A percentile compares a stretch with the other conserved stretches of the same genome.
These are phyloP conservation scores for Hibiscus mutabilis DNA, from an alignment of 345 rosid species.

Conservation along the genomic window DNA sequence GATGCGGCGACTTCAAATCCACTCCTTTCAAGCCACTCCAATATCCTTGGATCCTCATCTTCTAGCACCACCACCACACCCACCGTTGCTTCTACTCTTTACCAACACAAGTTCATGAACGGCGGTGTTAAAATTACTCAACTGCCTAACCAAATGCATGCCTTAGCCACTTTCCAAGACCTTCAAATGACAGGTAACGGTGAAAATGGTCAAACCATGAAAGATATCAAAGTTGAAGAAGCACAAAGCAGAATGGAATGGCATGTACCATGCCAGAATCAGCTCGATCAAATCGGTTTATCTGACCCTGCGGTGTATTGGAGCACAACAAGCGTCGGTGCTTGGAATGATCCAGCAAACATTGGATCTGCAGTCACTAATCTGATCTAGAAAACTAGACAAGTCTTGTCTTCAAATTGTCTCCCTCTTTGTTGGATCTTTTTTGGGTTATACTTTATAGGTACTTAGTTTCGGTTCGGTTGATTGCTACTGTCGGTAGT, in stretches of 20 bases:
- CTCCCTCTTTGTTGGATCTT: conserved; percentile 40
- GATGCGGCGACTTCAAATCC: conserved; percentile 31
- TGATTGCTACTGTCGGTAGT: conserved; percentile 17
- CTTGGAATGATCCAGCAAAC: conserved; percentile 71
- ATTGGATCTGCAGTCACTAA: conserved; percentile 72
- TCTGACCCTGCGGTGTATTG: conserved; percentile 57
- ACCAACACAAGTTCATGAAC: conserved; percentile 42
- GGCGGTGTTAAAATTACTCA: conserved; percentile 26
- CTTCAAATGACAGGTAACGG: conserved; percentile 35
- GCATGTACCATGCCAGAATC: conserved; percentile 26
- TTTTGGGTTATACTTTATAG: conserved; percentile 9
- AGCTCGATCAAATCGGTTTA: conserved; percentile 40
- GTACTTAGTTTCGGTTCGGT: conserved; percentile 15
- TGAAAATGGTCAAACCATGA: conserved; percentile 27
- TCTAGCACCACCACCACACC: conserved; percentile 29
- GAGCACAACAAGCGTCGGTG: conserved; percentile 35
- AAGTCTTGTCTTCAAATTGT: conserved; percentile 20
- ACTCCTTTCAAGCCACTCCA: conserved; percentile 43
- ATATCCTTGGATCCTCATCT: conserved; percentile 33
- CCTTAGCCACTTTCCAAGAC: conserved; percentile 41
- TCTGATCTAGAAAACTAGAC: conserved; percentile 44
- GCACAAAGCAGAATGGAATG: conserved; percentile 34
- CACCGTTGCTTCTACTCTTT: conserved; percentile 43
- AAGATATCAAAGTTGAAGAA: conserved; percentile 39
- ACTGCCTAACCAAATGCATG: conserved; percentile 35